Base-by-base conservation (phyloP, 73 alveolate genomes). In the Urostyla sp. region DNA sequence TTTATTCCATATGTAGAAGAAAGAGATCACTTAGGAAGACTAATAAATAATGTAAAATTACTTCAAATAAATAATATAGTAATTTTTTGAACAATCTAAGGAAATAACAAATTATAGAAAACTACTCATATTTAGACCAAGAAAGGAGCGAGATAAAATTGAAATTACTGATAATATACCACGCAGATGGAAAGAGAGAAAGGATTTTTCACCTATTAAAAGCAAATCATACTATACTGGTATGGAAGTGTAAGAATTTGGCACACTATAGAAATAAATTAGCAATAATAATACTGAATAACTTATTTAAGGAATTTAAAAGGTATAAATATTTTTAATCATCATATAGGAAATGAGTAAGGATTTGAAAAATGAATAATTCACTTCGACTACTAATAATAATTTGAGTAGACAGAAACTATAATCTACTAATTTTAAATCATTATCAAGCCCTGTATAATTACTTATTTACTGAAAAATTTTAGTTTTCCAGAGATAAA, bases 121-220 rank as follows among this genome's bases (percentile, higher is more conserved):
- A 24, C 23, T 31, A 2, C 7, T 63, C 7, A 31, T 63, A 20
- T 63, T 63, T 37, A 63, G 79, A 63, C 79, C 79, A n/a, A 63
- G 79, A 38, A 63, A 63, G 44, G 60, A 13, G 8, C 10, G 35
- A 31, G 79, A 63, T 63, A 63, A 63, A 40, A 63, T 63, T n/a
- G 79, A 63, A 63, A 18, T 63, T 7, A 8, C 61, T 10, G 79
- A 63, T 63, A 60, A 63, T 15, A 63, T 63, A 3, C 79, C 79
- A 13, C 4, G 79, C n/a, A 36, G 79, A 63, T 63, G 79, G 79
- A 63, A 63, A 28, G 79, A 63, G 31, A 4, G 2, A 37, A 45
- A 40, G 5, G 31, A 37, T n/a, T n/a, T n/a, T 37, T 36, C 60
- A 6, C 79, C 79, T 21, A 2, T 63, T 5, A 63, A 63, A 63